Evolutionary conservation across 371 early-diverging fungal species (phyloP).

Genomic region (Rhizomucor pusillus): DNA sequence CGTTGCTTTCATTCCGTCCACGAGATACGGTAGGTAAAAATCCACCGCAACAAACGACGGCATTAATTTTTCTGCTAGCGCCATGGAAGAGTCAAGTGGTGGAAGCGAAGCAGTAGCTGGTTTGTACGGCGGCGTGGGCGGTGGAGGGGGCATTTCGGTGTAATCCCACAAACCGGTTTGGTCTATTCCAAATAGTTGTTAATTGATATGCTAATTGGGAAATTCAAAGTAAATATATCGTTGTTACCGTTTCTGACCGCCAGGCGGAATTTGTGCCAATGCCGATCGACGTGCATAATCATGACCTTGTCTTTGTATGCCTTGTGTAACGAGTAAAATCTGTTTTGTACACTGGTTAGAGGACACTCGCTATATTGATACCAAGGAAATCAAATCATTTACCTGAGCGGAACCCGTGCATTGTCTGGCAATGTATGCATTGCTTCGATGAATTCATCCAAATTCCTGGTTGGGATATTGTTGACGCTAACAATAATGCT

Average conservation of each 20-base stretch:
- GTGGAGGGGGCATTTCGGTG: constrained; percentile 66
- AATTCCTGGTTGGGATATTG: constrained; percentile 68
- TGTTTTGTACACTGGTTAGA: too few relatives aligned
- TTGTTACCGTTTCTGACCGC: constrained; percentile 69
- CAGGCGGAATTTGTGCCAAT: constrained; percentile 79
- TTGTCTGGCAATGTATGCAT: constrained; percentile 73
- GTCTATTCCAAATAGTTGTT: constrained; percentile 25
- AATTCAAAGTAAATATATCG: background rate
- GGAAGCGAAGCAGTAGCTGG: constrained; percentile 66
- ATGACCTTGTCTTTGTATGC: constrained; percentile 74
- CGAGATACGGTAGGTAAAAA: constrained; percentile 67
- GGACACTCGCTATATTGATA: too few relatives aligned
- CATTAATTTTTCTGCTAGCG: constrained; percentile 62
- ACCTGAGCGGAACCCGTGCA: constrained; percentile 71
- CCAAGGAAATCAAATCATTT: background rate
- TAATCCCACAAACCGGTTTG: constrained; percentile 83
- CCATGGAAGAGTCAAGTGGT: constrained; percentile 53
- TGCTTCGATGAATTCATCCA: constrained; percentile 75
- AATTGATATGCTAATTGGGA: background rate
- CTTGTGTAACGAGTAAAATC: constrained; percentile 65
- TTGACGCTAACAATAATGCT: constrained; percentile 70
- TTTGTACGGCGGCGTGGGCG: constrained; percentile 35
- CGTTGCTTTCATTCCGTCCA: constrained; percentile 68
- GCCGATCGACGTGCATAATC: constrained; percentile 79
- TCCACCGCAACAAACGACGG: constrained; percentile 72